Evolutionary conservation across 2,329 filamentous ascomycete genomes (phyloP).

Genomic region (Trichoderma harzianum): DNA sequence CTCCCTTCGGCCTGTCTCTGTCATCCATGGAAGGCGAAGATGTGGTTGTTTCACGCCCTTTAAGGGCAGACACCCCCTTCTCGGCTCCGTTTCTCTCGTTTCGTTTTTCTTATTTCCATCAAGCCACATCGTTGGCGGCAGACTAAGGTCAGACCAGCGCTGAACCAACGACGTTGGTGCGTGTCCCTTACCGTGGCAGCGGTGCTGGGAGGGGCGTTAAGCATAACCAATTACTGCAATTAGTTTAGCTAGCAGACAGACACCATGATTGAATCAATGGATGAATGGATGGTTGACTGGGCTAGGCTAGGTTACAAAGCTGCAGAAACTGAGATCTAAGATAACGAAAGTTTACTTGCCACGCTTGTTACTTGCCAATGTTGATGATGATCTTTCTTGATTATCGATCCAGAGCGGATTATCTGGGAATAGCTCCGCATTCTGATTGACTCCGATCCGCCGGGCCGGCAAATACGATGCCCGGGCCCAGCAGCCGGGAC

Average conservation of each 20-base stretch:
- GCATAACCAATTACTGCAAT: background rate
- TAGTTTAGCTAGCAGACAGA: background rate
- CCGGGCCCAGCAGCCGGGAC: background rate
- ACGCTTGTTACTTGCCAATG: background rate
- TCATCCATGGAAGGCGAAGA: background rate
- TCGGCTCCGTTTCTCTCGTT: background rate
- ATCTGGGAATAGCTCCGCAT: background rate
- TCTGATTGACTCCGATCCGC: background rate
- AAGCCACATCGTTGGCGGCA: conserved; percentile 6
- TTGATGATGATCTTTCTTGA: background rate
- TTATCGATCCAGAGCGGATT: background rate
- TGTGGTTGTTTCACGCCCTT: background rate
- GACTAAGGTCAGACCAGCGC: background rate
- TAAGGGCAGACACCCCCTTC: background rate
- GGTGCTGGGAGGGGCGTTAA: conserved; percentile 13
- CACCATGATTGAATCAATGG: background rate
- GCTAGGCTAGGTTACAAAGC: background rate
- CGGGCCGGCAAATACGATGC: background rate
- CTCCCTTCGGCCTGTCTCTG: background rate
- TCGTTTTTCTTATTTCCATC: background rate
- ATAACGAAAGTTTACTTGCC: background rate
- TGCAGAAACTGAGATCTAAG: background rate
- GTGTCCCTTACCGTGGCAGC: conserved; percentile 4
- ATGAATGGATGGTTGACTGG: background rate
- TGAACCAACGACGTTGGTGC: background rate